Percentiles rank a stretch among this genome's conserved stretches.
Conservation (phyloP, 768 basidiomycete species). For the Phylloporus arenicola region DNA sequence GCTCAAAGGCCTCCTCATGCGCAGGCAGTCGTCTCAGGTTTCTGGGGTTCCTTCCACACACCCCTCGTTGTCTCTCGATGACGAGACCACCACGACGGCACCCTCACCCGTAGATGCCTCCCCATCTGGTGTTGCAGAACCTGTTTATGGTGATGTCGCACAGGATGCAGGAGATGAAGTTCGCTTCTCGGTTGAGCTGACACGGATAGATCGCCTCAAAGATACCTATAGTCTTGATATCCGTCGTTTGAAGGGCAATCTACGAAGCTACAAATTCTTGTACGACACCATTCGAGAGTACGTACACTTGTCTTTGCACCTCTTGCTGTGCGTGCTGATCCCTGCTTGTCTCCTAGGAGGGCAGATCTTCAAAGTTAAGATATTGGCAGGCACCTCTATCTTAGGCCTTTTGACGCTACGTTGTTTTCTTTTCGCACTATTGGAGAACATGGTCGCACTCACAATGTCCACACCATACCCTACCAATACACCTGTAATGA, state of each 20-base stretch:
- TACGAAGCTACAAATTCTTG: slow-evolving; percentile 89
- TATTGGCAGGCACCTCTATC: slow-evolving; percentile 25
- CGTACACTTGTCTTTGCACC: slow-evolving; percentile 30
- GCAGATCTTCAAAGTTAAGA: slow-evolving; percentile 35
- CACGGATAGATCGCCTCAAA: slow-evolving; percentile 81
- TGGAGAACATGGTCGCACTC: slow-evolving; percentile 4
- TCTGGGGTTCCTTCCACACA: slow-evolving; percentile 34
- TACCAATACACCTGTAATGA: slow-evolving; percentile 24
- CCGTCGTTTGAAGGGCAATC: slow-evolving; percentile 84
- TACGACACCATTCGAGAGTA: slow-evolving; percentile 86
- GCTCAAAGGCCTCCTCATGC: slow-evolving; percentile 84
- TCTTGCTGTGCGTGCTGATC: slow-evolving; percentile 9
- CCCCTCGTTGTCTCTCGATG: slow-evolving; percentile 48
- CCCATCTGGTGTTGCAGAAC: slow-evolving; percentile 36
- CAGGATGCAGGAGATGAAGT: slow-evolving; percentile 95
- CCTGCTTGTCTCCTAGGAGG: slow-evolving; percentile 21
- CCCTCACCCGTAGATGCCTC: slow-evolving; percentile 35
- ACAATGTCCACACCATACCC: slow-evolving; percentile 24
- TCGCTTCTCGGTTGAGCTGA: slow-evolving; percentile 91
- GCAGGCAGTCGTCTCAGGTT: slow-evolving; percentile 85
- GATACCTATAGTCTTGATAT: slow-evolving; percentile 92
- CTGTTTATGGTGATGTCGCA: slow-evolving; percentile 71
- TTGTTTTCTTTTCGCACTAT: not conserved
- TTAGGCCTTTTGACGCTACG: not conserved
- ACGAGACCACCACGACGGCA: slow-evolving; percentile 24